Base-by-base conservation (phyloP, 2,329 filamentous ascomycete genomes). In the Xylariaceae sp. region DNA sequence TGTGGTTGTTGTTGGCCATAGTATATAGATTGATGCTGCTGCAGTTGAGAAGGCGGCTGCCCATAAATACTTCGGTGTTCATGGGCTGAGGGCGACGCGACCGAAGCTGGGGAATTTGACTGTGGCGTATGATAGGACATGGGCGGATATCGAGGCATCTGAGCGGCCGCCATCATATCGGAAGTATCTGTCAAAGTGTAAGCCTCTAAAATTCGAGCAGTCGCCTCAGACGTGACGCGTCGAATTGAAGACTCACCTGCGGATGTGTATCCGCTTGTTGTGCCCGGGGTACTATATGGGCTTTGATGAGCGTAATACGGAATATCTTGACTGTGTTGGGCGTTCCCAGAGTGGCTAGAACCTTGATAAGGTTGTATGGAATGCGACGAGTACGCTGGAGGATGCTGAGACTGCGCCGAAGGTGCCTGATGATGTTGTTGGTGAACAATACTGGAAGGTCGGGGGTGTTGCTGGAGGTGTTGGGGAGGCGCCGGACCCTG, bases 91-190 rank as follows among this genome's bases (percentile, higher is more conserved):
- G 92, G 89, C 29, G 94, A 97, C 62, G 93, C 90, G 68, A 97
- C 93, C 47, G 93, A 96, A 34, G 92, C 91, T 45, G 94, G 94
- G 53, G 94, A 96, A 76, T 94, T 96, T 54, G 93, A 96, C 78
- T 97, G 93, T 53, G 93, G 92, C 16, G 93, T 96, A 75, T 97
- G 91, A 74, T 97, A 97, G 28, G 82, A 83, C 72, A 96, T 96
- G 59, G 92, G 91, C 67, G 93, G 93, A 73, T 96, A 96, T 74
- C 88, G 86, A 75, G 91, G 89, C 90, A 87, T 83, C 71, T 80
- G 77, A 61, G 78, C 78, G 68, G 84, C 81, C 77, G 87, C 88
- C 82, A 85, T 88, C 80, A 87, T 87, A 65, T 87, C 84, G 76
- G 81, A 80, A 59, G 81, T 84, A 71, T 86, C 84, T 85, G 61